Base-by-base conservation (phyloP, 768 basidiomycete genomes). In the Daedaleopsis sinensis region DNA sequence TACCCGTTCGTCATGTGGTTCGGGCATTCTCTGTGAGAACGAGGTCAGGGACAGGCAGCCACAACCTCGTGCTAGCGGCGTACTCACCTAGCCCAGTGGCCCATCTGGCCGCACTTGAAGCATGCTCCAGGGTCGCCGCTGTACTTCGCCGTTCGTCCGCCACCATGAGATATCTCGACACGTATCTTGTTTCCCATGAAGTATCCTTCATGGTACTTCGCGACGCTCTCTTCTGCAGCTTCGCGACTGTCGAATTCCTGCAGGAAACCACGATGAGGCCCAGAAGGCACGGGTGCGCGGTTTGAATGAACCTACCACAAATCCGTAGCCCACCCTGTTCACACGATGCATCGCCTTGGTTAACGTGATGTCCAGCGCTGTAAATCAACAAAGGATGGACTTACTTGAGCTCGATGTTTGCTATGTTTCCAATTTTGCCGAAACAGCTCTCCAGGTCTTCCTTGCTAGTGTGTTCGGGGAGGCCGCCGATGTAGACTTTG, bases 161-260 rank as follows among this genome's bases (percentile, higher is more conserved):
- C 91, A 35, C 91, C 91, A 72, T 89, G 91, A 36, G 93, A 94
- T 15, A 89, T 77, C 70, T 94, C 93, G 11, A 94, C 93, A 12
- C 90, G 87, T 58, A 95, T 93, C 78, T 91, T 93, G 73, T 93
- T 93, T 46, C 93, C 93, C 91, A 95, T 92, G 72, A 95, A 95
- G 63, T 80, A 88, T 1, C 93, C 92, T 78, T 94, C 92, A 64
- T 95, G 84, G 68, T 94, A 95, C 71, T 93, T 93, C 5, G 87
- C 84, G 6, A 94, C 91, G 61, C 91, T 92, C 73, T 91, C 89
- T 71, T 94, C 91, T 1, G 93, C 93, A 43, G 93, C 89, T 67
- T 89, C 87, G 49, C 84, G 82, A 52, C 60, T 88, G 36, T 93
- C 91, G 65, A 94, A 94, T 84, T 94, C 93, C 92, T 94, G 50